These are phyloP conservation scores for Lecanicillium sp. DNA, from an alignment of 2,329 filamentous ascomycete species.

Conservation along the genomic window DNA sequence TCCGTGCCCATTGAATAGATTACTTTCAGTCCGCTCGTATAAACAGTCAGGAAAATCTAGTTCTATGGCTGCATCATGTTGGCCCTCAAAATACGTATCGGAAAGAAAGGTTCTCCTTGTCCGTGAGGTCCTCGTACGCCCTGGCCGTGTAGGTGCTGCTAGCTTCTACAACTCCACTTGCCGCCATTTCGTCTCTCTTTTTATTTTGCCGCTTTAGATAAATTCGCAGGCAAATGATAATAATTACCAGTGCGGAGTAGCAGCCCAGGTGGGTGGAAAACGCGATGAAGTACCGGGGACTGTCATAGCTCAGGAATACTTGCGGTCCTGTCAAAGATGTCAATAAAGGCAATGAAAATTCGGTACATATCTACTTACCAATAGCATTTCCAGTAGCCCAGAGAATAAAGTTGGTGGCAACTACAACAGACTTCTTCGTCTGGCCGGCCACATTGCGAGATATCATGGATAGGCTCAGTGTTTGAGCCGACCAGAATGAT, in stretches of 20 bases:
- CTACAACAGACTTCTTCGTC: constrained; percentile 63
- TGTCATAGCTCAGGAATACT: constrained; percentile 53
- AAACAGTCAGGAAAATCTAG: not conserved
- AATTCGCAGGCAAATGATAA: constrained; percentile 50
- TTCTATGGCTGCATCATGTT: not conserved
- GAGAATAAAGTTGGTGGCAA: constrained; percentile 62
- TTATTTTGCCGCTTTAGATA: constrained; percentile 51
- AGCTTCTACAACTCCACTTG: constrained; percentile 30
- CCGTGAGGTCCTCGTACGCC: constrained; percentile 57
- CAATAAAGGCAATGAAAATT: no score
- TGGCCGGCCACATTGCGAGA: constrained; percentile 64
- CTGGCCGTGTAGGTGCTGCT: constrained; percentile 35
- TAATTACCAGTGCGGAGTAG: constrained; percentile 52
- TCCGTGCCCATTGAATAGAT: no score
- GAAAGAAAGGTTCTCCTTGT: constrained; percentile 53
- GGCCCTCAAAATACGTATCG: constrained; percentile 42
- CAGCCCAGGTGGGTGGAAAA: constrained; percentile 64
- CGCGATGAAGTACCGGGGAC: constrained; percentile 60
- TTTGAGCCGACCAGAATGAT: constrained; percentile 71
- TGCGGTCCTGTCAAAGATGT: constrained; percentile 41
- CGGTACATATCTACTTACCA: constrained; percentile 38
- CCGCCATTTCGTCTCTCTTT: constrained; percentile 42
- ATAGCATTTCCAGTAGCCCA: constrained; percentile 64
- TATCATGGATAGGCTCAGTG: constrained; percentile 58
- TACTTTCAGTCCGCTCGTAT: no score